These are phyloP conservation scores for Aspergillus sclerotialis DNA, from an alignment of 2,329 filamentous ascomycete genomes.

Conservation along the genomic window DNA sequence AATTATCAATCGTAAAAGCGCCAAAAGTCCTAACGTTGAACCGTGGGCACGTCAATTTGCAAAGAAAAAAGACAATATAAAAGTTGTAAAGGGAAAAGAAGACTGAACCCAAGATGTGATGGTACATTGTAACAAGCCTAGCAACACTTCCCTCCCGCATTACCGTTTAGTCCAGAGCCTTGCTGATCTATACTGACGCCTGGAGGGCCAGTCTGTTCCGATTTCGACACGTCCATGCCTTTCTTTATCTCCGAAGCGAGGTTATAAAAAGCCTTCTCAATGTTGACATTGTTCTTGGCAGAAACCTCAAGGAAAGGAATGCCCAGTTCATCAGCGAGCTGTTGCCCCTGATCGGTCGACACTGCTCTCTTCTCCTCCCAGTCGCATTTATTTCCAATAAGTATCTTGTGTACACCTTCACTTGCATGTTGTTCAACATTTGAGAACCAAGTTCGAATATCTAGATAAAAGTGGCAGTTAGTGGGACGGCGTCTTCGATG, in stretches of 20 bases:
- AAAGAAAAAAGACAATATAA: too few relatives aligned
- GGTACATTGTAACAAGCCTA: slow-evolving; percentile 38
- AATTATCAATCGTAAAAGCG: too few relatives aligned
- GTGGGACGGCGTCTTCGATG: slow-evolving; percentile 3
- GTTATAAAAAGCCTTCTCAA: slow-evolving; percentile 96
- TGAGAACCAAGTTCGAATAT: slow-evolving; percentile 99
- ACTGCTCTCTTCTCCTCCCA: slow-evolving; percentile 99
- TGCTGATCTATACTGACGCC: slow-evolving; percentile 64
- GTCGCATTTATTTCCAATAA: slow-evolving; percentile 99
- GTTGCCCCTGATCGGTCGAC: slow-evolving; percentile 86
- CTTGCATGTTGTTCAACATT: slow-evolving; percentile 98
- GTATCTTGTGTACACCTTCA: slow-evolving; percentile 98
- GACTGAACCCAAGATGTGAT: too few relatives aligned
- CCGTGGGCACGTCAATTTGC: too few relatives aligned
- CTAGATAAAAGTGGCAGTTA: slow-evolving; percentile 42
- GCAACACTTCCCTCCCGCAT: slow-evolving; percentile 67
- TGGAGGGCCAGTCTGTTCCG: slow-evolving; percentile 53
- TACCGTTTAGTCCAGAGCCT: slow-evolving; percentile 44
- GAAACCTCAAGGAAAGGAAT: slow-evolving; percentile 98
- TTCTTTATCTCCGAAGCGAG: slow-evolving; percentile 97
- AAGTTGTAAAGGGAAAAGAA: too few relatives aligned
- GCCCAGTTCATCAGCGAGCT: slow-evolving; percentile 87
- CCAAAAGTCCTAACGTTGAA: too few relatives aligned
- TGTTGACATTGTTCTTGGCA: slow-evolving; percentile 99
- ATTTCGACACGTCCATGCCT: slow-evolving; percentile 86